phyloP scores from a whole-genome alignment of 257 asterid genomes.

The Jacaranda copaia region DNA sequence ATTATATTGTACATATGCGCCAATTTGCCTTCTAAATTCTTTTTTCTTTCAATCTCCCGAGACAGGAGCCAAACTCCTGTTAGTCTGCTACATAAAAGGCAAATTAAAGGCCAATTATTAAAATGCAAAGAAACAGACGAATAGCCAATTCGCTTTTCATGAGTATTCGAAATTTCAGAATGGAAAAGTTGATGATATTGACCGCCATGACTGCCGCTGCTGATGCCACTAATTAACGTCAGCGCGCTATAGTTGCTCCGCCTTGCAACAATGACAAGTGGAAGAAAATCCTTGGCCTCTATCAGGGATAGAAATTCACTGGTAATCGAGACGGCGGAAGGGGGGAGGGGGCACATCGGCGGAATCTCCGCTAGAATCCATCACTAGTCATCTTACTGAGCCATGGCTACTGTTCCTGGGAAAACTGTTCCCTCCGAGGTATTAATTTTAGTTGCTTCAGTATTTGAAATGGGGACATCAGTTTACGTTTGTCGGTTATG shows the following conservation, averaged over 20 bases:
- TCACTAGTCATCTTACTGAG: conserved; percentile 55
- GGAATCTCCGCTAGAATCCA: conserved; percentile 29
- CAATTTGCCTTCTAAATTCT: too few relatives aligned
- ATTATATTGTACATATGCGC: too few relatives aligned
- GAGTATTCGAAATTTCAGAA: not conserved
- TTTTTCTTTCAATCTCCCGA: too few relatives aligned
- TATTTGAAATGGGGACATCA: not conserved
- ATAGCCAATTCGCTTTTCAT: too few relatives aligned
- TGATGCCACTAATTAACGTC: too few relatives aligned
- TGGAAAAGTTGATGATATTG: too few relatives aligned
- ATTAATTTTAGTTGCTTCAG: not conserved
- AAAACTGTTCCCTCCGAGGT: conserved; percentile 50
- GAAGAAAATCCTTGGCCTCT: conserved; percentile 24
- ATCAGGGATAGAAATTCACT: conserved; percentile 14
- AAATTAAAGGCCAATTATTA: too few relatives aligned
- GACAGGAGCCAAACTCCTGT: too few relatives aligned
- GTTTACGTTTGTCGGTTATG: not conserved
- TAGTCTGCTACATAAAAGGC: too few relatives aligned
- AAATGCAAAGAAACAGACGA: too few relatives aligned
- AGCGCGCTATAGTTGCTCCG: too few relatives aligned
- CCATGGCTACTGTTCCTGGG: conserved; percentile 52
- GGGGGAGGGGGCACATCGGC: not conserved
- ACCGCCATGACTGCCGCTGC: too few relatives aligned
- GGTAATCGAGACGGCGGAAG: conserved; percentile 5
- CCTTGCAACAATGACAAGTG: not conserved